phyloP scores from a whole-genome alignment of 345 rosid genomes.

The Acer negundo region DNA sequence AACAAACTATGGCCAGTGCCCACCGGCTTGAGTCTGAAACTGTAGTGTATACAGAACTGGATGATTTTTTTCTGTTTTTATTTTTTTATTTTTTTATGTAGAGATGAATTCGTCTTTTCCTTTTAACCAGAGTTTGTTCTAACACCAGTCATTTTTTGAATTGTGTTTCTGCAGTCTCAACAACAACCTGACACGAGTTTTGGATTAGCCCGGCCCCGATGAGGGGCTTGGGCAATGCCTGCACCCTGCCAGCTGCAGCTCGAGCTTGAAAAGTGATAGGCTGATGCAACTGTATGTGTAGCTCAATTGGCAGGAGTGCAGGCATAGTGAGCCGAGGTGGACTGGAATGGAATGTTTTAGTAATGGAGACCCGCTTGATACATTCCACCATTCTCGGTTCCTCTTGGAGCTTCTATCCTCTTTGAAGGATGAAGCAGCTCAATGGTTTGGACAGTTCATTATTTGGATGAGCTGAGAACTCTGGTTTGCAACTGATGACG shows the following conservation, averaged over 20 bases:
- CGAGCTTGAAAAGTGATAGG: slow-evolving; percentile 22
- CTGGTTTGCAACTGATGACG: not conserved
- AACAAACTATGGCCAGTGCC: not conserved
- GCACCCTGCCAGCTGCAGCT: slow-evolving; percentile 55
- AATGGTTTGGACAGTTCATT: slow-evolving; percentile 17
- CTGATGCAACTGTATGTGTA: slow-evolving; percentile 5
- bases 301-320: slow-evolving; percentile 55
- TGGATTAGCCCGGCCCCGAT: slow-evolving; percentile 93
- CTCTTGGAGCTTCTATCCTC: slow-evolving; percentile 25
- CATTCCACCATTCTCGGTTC: slow-evolving; percentile 35
- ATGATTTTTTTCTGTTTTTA: not conserved
- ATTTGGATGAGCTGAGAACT: not conserved
- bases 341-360: slow-evolving; percentile 24
- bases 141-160: not conserved
- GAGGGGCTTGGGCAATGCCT: slow-evolving; percentile 95
- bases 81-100: not conserved
- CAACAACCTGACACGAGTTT: slow-evolving; percentile 75
- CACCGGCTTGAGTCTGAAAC: not conserved
- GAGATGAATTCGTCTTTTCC: not conserved
- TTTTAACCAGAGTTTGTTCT: slow-evolving; percentile 5
- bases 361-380: not conserved
- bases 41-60: not conserved
- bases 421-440: slow-evolving; percentile 37
- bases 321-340: slow-evolving; percentile 61
- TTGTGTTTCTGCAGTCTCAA: slow-evolving; percentile 46